Evolutionary conservation across 768 basidiomycete species (phyloP).

Genomic region (Steccherinum ochraceum): DNA sequence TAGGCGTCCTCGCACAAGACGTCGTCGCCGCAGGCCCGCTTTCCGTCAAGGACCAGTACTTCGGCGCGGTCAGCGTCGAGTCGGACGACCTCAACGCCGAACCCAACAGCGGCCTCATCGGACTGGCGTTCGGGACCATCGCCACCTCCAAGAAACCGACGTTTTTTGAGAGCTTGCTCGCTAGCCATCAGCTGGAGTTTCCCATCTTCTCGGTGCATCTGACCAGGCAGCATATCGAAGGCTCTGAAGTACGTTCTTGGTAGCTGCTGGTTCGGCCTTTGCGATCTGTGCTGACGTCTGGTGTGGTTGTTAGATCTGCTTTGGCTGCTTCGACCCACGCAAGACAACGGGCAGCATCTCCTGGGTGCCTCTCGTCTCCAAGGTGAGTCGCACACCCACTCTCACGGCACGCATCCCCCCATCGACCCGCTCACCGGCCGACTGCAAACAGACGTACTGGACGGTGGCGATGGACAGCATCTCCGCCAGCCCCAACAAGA

Average conservation of each 20-base stretch:
- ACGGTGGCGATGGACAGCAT: conserved; percentile 43
- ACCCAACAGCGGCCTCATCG: conserved; percentile 54
- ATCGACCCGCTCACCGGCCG: neutral
- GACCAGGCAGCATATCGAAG: conserved; percentile 30
- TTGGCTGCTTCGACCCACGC: conserved; percentile 35
- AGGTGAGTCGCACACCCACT: conserved; percentile 13
- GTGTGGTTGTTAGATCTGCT: conserved; percentile 26
- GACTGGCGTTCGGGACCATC: conserved; percentile 57
- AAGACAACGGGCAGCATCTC: conserved; percentile 29
- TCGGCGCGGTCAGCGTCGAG: conserved; percentile 44
- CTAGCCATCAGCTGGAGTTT: conserved; percentile 29
- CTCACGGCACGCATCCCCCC: neutral
- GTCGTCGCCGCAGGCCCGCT: conserved; percentile 42
- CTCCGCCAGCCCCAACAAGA: conserved; percentile 23
- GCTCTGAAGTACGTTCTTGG: conserved; percentile 39
- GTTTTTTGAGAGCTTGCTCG: conserved; percentile 60
- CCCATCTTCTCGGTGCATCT: conserved; percentile 59
- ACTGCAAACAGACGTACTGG: conserved; percentile 64
- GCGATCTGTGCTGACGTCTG: neutral
- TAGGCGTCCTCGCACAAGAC: conserved; percentile 45
- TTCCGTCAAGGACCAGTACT: conserved; percentile 40
- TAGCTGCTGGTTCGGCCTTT: neutral
- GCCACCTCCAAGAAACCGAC: conserved; percentile 40
- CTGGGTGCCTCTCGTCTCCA: conserved; percentile 34
- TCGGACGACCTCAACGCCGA: conserved; percentile 43